phyloP scores from a whole-genome alignment of 768 basidiomycete species.

The Kwoniella pini region DNA sequence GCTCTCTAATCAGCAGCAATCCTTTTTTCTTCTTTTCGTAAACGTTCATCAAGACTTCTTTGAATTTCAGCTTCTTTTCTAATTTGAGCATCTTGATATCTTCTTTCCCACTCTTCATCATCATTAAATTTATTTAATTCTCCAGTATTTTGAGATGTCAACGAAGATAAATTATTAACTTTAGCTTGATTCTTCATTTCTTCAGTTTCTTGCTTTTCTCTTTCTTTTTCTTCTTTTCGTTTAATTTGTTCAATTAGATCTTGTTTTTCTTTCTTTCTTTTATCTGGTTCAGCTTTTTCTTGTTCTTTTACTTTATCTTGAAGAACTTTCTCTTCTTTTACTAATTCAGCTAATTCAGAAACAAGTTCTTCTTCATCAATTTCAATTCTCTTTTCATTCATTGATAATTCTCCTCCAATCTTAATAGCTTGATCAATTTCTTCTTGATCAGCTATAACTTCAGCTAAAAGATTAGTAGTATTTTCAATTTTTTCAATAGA shows the following conservation, averaged over 20 bases:
- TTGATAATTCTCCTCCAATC: constrained; percentile 66
- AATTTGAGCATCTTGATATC: constrained; percentile 35
- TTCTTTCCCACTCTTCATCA: constrained; percentile 22
- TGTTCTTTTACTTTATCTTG: constrained; percentile 27
- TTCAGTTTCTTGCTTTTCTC: constrained; percentile 27
- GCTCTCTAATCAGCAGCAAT: constrained; percentile 22
- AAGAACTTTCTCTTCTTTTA: constrained; percentile 57
- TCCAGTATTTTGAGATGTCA: not conserved
- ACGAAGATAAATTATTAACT: no score
- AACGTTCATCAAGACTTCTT: constrained; percentile 32
- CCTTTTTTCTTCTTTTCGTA: constrained; percentile 30
- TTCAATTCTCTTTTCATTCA: constrained; percentile 58
- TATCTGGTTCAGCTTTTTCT: constrained; percentile 3
- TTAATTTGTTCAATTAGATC: no score
- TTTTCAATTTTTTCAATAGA: constrained; percentile 75
- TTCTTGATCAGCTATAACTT: constrained; percentile 74
- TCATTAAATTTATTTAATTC: not conserved
- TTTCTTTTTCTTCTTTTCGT: constrained; percentile 9
- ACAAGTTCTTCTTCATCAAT: constrained; percentile 62
- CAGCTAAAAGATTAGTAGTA: constrained; percentile 84
- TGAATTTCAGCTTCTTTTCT: constrained; percentile 32
- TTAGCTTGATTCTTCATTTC: no score
- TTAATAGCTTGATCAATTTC: constrained; percentile 79
- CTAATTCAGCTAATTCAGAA: constrained; percentile 66
- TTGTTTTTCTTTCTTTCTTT: not conserved